Base-by-base conservation (phyloP, 352 stramenopile species). In the Globisporangium nodosum region DNA sequence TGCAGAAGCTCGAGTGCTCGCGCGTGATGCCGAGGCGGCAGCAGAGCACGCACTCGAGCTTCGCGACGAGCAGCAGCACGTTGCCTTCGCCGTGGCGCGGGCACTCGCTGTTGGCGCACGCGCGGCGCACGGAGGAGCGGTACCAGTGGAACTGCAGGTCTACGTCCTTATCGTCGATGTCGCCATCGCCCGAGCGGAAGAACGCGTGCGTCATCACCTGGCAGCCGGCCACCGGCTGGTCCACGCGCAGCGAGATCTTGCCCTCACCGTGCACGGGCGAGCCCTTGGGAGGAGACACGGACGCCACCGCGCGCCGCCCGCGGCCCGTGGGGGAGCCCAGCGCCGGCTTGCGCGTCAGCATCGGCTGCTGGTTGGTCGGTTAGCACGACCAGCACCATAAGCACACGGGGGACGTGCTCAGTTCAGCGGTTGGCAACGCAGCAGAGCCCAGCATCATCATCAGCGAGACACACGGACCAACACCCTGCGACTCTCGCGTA, bases 201-300 rank as follows among this genome's bases (percentile, higher is more conserved):
- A 90, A 90, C n/a, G 78, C 76, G 61, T 90, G 81, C 60, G 78
- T 85, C 73, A 81, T 83, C 56, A 90, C 80, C 49, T 68, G 64
- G 60, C 81, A 90, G 52, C 73, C 70, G 54, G 86, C 78, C 35
- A 90, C 77, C 3, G 81, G 81, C 63, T 90, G 81, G 56, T 90
- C 81, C 24, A 90, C 78, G 27, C 81, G 78, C 52, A 90, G 65
- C 27, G 81, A 90, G 59, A 90, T 87, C 63, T 84, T 81, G 49
- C 76, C 76, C 59, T 90, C 78, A n/a, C 76, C 73, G 49, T 73
- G 64, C 54, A 84, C 58, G 31, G 77, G 77, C n/a, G 77, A 90
- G 11, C 73, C 76, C 57, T 70, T 82, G 16, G 69, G 65, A 37
- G 79, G 71, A 53, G 76, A 87, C 30, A 73, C 30, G 6, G 62